phyloP scores from a whole-genome alignment of 1,284 basidiomycete species.

The Sutorius eximius region DNA sequence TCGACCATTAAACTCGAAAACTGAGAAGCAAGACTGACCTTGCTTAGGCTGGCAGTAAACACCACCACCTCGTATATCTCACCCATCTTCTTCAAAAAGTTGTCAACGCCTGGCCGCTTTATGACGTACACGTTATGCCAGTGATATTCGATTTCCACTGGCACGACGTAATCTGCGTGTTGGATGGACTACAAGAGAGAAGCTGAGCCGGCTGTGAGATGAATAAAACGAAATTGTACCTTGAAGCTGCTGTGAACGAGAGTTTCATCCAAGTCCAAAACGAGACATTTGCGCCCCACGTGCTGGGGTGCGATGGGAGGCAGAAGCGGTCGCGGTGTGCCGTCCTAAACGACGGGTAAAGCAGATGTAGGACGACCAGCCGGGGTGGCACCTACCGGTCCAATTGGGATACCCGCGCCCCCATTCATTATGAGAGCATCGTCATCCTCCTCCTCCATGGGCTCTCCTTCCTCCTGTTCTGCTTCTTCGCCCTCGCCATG shows the following conservation, averaged over 20 bases:
- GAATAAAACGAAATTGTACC: constrained; percentile 42
- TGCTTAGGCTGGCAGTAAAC: constrained; percentile 96
- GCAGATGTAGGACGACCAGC: background rate
- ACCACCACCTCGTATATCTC: constrained; percentile 98
- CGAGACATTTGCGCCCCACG: constrained; percentile 86
- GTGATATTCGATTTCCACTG: constrained; percentile 97
- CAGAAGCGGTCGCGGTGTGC: constrained; percentile 79
- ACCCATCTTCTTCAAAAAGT: constrained; percentile 96
- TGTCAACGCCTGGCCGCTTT: constrained; percentile 97
- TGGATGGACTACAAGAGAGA: constrained; percentile 73
- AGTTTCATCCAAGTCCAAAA: constrained; percentile 95
- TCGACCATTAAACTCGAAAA: background rate
- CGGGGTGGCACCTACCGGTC: constrained; percentile 54
- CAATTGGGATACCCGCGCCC: constrained; percentile 80
- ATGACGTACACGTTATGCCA: constrained; percentile 99
- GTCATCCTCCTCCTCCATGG: constrained; percentile 71
- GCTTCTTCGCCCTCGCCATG: constrained; percentile 40
- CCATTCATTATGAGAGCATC: constrained; percentile 77
- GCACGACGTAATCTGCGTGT: constrained; percentile 96
- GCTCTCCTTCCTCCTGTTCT: constrained; percentile 49
- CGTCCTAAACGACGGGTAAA: constrained; percentile 56
- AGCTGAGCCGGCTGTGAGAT: constrained; percentile 12
- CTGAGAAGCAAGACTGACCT: constrained; percentile 49
- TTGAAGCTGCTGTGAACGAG: constrained; percentile 93
- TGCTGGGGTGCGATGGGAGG: constrained; percentile 75